Evolutionary conservation across 2,329 filamentous ascomycete genomes (phyloP), one percentile per base, ranked within the genome.

Genomic region (Phyllosticta ampelicida): DNA sequence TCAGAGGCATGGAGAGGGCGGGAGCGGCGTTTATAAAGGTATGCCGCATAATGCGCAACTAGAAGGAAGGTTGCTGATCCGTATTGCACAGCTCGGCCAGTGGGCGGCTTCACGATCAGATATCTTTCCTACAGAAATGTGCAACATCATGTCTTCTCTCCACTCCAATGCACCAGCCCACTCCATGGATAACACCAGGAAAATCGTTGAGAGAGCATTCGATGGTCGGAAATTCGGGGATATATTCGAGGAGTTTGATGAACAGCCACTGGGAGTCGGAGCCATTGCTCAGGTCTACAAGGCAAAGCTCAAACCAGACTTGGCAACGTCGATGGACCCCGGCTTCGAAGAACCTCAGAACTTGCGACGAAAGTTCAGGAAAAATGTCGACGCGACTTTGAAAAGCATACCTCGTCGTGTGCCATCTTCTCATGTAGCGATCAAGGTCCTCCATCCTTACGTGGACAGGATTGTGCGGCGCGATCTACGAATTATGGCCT

Each of bases 231-330:
- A 73, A 0, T 96, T 99, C 63, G 85, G 92, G 11, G 89, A 95
- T 5, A 96, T 99, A 60, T 99, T 99, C 65, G 89, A 95, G 28
- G 94, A 97, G 70, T 99, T 99, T 64, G 80, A 96, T 26, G 89
- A 95, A 73, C 84, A 79, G 63, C 94, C 94, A 0, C 76, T 99
- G 0, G 94, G 94, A 0, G 92, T 97, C 0, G 94, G 94, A 10
- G 94, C 94, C 28, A 97, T 99, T 65, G 94, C 94, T 0, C 94
- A 99, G 71, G 94, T 97, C 2, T 99, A 99, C 79, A 95, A 90
- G 69, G 94, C 94, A 0, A 96, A 90, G 71, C 75, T 99, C 51
- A 95, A 90, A 67, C 82, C 87, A 0, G 85, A 88, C 64, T 75
- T 97, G 55, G 84, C 87, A 5, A 80, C 79, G 0, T 81, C 83